phyloP scores from a whole-genome alignment of 257 asterid genomes.

The Datura wrightii region DNA sequence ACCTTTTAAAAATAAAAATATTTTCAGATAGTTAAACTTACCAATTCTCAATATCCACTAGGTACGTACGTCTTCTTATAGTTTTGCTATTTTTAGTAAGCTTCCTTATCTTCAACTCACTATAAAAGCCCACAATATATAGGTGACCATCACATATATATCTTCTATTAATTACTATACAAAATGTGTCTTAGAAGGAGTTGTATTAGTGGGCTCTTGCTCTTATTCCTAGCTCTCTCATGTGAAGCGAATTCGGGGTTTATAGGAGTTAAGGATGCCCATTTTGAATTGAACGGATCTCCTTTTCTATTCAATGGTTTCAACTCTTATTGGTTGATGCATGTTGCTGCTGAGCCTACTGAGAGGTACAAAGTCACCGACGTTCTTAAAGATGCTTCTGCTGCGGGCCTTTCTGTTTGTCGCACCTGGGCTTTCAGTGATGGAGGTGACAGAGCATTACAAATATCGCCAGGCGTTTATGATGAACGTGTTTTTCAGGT shows the following conservation, averaged over 20 bases:
- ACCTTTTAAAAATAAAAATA: not conserved
- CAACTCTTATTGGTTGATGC: constrained; percentile 84
- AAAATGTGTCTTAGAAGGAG: not conserved
- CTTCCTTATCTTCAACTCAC: not conserved
- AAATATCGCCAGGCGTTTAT: constrained; percentile 67
- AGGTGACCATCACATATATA: not conserved
- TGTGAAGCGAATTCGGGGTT: not conserved
- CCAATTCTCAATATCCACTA: not conserved
- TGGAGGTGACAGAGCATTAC: constrained; percentile 60
- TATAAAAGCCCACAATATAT: not conserved
- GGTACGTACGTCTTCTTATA: not conserved
- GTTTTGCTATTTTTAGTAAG: not conserved
- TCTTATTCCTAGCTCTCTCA: not conserved
- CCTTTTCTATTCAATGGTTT: constrained; percentile 79
- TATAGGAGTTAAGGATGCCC: constrained; percentile 40
- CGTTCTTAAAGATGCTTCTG: constrained; percentile 61
- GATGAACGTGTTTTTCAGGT: constrained; percentile 81
- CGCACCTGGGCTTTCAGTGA: constrained; percentile 83
- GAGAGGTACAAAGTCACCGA: constrained; percentile 60
- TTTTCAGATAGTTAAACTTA: not conserved
- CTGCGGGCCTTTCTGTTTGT: constrained; percentile 65
- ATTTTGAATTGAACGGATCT: constrained; percentile 57
- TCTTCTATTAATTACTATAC: not conserved
- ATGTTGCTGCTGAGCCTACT: constrained; percentile 57
- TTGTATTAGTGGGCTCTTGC: not conserved